phyloP scores from a whole-genome alignment of 2,329 filamentous ascomycete genomes.

The Pseudofabraea citricarpa region DNA sequence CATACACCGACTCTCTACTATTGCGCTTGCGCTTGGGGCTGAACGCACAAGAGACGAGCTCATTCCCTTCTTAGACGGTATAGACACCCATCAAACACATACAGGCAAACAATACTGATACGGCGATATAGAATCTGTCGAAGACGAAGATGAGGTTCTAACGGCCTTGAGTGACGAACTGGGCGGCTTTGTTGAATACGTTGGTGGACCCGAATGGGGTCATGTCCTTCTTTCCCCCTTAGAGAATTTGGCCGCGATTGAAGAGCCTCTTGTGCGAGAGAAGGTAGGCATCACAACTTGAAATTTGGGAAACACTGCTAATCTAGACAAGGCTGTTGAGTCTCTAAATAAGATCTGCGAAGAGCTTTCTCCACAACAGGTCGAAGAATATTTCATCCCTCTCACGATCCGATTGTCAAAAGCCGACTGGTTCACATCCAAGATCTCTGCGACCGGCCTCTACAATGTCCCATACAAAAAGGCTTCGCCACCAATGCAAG shows the following conservation, averaged over 20 bases:
- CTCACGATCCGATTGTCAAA: conserved; percentile 94
- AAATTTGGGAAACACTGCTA: conserved; percentile 8
- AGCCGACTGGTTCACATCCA: conserved; percentile 99
- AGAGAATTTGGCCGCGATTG: conserved; percentile 97
- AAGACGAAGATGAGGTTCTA: conserved; percentile 97
- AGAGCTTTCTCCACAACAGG: conserved; percentile 83
- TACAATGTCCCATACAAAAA: conserved; percentile 93
- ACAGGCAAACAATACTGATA: conserved; percentile 7
- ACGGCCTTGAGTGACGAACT: conserved; percentile 96
- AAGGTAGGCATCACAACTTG: conserved; percentile 58
- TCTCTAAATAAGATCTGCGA: conserved; percentile 99
- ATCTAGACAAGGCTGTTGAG: conserved; percentile 73
- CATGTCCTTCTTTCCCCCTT: conserved; percentile 95
- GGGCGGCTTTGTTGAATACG: conserved; percentile 94
- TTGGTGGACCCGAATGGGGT: conserved; percentile 87
- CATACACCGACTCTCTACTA: conserved; percentile 96
- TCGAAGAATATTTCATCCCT: conserved; percentile 96
- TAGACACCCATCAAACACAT: conserved; percentile 32
- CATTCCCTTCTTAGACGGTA: conserved; percentile 98
- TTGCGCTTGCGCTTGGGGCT: conserved; percentile 90
- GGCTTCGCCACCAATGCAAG: conserved; percentile 81
- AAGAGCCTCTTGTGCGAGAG: conserved; percentile 94
- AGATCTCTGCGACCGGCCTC: conserved; percentile 94
- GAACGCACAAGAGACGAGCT: conserved; percentile 97
- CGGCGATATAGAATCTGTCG: conserved; percentile 77